These are phyloP conservation scores for Phytophthora rubi DNA, from an alignment of 352 stramenopile genomes.

Conservation along the genomic window DNA sequence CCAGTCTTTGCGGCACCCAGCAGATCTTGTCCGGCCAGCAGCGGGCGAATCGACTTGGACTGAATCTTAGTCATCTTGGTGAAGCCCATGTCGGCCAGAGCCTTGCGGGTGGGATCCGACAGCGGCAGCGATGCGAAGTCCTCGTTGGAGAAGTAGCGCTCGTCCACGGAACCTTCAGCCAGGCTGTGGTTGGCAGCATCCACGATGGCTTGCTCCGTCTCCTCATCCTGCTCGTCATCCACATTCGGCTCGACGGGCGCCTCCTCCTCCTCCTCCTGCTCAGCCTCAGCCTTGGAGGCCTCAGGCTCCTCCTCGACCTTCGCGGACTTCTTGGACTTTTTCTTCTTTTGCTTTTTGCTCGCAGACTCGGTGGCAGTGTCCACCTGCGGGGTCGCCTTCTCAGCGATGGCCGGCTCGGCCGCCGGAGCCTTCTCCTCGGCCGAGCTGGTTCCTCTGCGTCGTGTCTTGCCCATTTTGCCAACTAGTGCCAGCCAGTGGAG, in stretches of 20 bases:
- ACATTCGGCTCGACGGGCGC: constrained; percentile 24
- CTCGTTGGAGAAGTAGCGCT: constrained; percentile 89
- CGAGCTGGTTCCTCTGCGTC: constrained; percentile 26
- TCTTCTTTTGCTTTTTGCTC: constrained; percentile 44
- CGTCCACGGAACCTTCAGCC: constrained; percentile 53
- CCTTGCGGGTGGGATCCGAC: constrained; percentile 90
- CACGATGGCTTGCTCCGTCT: constrained; percentile 66
- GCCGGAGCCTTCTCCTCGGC: constrained; percentile 23
- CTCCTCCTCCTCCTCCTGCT: constrained; percentile 38
- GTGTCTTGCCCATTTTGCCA: constrained; percentile 47
- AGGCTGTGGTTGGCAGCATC: constrained; percentile 46
- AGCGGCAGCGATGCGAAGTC: constrained; percentile 93
- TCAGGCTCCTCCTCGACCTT: constrained; percentile 34
- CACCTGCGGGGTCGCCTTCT: constrained; percentile 17
- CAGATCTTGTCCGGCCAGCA: constrained; percentile 96
- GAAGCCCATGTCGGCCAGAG: constrained; percentile 92
- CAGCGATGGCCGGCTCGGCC: constrained; percentile 11
- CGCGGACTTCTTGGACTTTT: constrained; percentile 44
- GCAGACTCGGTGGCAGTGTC: neutral
- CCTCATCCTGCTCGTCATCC: constrained; percentile 57
- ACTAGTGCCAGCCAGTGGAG: constrained; percentile 30
- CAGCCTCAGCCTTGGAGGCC: constrained; percentile 17
- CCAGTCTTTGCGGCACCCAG: constrained; percentile 98
- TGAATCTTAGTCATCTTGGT: constrained; percentile 98
- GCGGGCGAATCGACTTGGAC: constrained; percentile 94